Base-by-base conservation (phyloP, 208 protist genomes). In the Wallacemonas collosoma region DNA sequence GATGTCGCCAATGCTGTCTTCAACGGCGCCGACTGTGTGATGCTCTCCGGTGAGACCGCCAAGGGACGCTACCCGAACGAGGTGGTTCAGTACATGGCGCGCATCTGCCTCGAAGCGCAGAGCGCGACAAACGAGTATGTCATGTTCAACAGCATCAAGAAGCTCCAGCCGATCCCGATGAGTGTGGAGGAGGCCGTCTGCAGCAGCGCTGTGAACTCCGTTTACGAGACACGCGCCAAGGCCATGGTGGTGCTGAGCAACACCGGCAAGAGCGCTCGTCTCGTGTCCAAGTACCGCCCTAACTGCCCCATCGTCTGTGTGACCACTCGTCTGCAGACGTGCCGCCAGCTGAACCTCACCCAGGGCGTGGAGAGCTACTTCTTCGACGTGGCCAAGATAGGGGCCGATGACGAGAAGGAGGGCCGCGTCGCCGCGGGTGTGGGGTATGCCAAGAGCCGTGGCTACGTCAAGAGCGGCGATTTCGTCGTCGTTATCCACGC, bases 11-110 rank as follows among this genome's bases (percentile, higher is more conserved):
- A 99, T 79, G 98, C 98, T 36, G 98, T 99, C 26, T 93, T 99
- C 61, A 98, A 99, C 86, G 99, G 98, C 53, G 98, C 98, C 6
- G 99, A 99, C 89, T 98, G 93, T 83, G 98, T 99, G 43, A 99
- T 99, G 99, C 90, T 99, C 9, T 98, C 93, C 26, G 98, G 98
- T 70, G 99, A 99, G 83, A 99, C 98, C 54, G 98, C 98, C 6
- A 99, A 99, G 73, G 98, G 98, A 45, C 85, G 95, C 53, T 99
- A 98, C 81, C 98, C 98, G 44, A 86, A 96, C 63, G 97, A 98
- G 72, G 92, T 98, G 43, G 98, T 99, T 2, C 70, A 91, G 74
- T 98, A 97, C 75, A 99, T 99, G 98, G 82, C 86, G 1, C 87
- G 89, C 51, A 99, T 99, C 73, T 94, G 90, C 79, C 67, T 93